These are phyloP conservation scores for Ceratobasidium sp. DNA, from an alignment of 1,284 basidiomycete genomes.

Conservation along the genomic window DNA sequence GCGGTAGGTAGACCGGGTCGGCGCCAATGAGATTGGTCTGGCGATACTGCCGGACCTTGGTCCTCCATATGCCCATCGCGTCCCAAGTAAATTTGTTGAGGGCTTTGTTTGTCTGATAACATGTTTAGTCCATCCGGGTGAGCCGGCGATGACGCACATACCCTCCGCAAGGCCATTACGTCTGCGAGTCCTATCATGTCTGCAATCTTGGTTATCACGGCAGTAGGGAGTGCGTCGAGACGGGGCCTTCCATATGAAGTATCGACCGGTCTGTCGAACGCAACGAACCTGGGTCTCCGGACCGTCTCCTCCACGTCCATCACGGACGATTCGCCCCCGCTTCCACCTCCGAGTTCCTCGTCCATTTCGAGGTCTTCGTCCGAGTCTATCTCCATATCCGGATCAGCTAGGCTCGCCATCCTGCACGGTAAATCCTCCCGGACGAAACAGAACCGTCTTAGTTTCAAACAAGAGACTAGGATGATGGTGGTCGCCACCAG, in stretches of 20 bases:
- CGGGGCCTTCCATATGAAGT: conserved; percentile 14
- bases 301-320: background rate
- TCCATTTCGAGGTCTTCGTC: background rate
- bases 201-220: background rate
- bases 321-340: background rate
- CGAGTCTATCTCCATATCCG: conserved; percentile 3
- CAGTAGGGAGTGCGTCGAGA: conserved; percentile 8
- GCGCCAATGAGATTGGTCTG: background rate
- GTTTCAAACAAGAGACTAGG: conserved; percentile 2
- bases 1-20: conserved; percentile 3
- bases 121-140: background rate
- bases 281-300: background rate
- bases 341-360: background rate
- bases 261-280: background rate
- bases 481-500: conserved; percentile 17
- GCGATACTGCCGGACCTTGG: background rate
- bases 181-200: background rate
- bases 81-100: background rate
- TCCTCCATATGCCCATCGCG: background rate
- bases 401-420: conserved; percentile 1
- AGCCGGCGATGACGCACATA: conserved; percentile 13
- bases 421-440: background rate
- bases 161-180: background rate
- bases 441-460: conserved; percentile 1
- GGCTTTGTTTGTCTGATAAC: conserved; percentile 9